Conservation (phyloP, 2,329 filamentous ascomycete species). For the Emydomyces testavorans region DNA sequence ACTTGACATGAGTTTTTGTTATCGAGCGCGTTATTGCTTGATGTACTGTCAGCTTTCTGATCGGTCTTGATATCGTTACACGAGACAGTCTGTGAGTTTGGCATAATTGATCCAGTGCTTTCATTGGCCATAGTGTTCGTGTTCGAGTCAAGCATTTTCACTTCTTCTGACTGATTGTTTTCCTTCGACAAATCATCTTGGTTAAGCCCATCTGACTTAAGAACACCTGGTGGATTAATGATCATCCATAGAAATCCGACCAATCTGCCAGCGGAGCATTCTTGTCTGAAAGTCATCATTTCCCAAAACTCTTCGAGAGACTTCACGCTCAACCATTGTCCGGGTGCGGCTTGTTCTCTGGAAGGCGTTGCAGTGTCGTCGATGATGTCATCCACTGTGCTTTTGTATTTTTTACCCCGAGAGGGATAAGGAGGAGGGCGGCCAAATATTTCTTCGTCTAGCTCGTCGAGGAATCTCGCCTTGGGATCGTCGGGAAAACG, state of each 20-base stretch:
- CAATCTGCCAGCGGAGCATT: slow-evolving; percentile 82
- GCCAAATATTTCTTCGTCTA: slow-evolving; percentile 67
- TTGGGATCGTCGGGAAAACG: slow-evolving; percentile 94
- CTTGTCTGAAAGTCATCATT: slow-evolving; percentile 91
- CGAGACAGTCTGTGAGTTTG: neutral
- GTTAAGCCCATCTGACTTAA: slow-evolving; percentile 22
- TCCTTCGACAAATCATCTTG: neutral
- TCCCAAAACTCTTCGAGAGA: slow-evolving; percentile 95
- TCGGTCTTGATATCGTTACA: neutral
- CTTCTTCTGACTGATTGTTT: neutral
- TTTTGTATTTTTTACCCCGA: neutral
- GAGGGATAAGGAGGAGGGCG: neutral
- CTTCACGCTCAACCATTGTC: slow-evolving; percentile 71
- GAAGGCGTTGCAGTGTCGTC: slow-evolving; percentile 2
- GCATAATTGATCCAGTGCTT: neutral
- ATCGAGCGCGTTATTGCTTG: neutral
- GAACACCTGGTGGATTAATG: slow-evolving; percentile 50
- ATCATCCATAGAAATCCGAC: slow-evolving; percentile 95
- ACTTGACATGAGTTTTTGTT: too few species aligned
- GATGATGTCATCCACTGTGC: slow-evolving; percentile 22
- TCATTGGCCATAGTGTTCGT: neutral
- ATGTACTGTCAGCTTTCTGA: neutral
- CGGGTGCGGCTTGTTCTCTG: neutral
- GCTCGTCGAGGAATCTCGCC: slow-evolving; percentile 71
- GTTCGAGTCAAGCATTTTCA: neutral